phyloP scores from a whole-genome alignment of 129 eudicot species.

The Escallonia herrerae region DNA sequence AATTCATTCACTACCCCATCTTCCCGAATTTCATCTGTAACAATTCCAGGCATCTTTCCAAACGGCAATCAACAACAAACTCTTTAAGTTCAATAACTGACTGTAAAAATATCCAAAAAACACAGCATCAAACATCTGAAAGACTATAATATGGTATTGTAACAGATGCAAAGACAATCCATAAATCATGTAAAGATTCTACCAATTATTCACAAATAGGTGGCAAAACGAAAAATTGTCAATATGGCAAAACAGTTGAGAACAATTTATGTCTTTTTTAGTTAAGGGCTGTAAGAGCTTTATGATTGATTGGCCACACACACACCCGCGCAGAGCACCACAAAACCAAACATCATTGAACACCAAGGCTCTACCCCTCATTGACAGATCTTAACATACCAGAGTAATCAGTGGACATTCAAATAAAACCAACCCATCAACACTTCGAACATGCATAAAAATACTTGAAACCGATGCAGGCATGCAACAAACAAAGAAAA shows the following conservation, averaged over 20 bases:
- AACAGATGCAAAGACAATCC: neutral
- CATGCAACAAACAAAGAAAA: neutral
- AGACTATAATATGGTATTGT: too few relatives aligned
- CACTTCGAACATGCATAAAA: neutral
- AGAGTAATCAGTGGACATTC: neutral
- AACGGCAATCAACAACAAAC: conserved; percentile 13
- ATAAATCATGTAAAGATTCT: neutral
- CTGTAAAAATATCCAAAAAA: conserved; percentile 27
- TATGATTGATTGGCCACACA: too few relatives aligned
- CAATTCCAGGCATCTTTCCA: conserved; percentile 77
- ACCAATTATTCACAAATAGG: conserved; percentile 2
- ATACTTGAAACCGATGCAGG: neutral
- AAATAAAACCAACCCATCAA: neutral
- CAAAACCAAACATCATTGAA: conserved; percentile 1
- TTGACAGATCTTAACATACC: conserved; percentile 18
- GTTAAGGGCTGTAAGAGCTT: too few relatives aligned
- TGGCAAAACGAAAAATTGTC: conserved; percentile 1
- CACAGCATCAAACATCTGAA: neutral
- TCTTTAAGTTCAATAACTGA: conserved; percentile 13
- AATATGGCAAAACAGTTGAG: neutral
- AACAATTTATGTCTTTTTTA: too few relatives aligned
- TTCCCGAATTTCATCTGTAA: conserved; percentile 52
- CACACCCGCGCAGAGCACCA: neutral
- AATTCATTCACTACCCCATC: conserved; percentile 33
- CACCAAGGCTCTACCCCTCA: neutral